These are phyloP conservation scores for Pezicula radicicola DNA, from an alignment of 2,329 filamentous ascomycete species.

Conservation along the genomic window DNA sequence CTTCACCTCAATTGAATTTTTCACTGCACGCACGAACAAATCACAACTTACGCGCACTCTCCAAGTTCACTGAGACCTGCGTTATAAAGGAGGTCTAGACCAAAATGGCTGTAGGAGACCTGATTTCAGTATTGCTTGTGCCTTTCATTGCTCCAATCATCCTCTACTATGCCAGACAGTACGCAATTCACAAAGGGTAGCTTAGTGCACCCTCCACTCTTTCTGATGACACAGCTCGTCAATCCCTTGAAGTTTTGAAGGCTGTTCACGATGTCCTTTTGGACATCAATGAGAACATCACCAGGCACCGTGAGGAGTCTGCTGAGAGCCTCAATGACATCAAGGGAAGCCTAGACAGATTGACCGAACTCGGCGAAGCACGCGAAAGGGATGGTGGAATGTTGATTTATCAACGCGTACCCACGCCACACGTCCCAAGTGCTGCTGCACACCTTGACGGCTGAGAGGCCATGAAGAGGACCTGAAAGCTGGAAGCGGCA, in stretches of 20 bases:
- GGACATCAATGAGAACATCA: neutral
- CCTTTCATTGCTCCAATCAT: neutral
- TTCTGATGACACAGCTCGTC: neutral
- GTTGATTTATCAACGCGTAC: slow-evolving; percentile 7
- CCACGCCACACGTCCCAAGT: neutral
- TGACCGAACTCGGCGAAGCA: slow-evolving; percentile 2
- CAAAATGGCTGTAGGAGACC: too few species aligned
- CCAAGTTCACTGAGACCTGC: too few species aligned
- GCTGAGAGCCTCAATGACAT: slow-evolving; percentile 1
- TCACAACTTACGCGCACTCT: too few species aligned
- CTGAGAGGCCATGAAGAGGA: neutral
- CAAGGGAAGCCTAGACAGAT: slow-evolving; percentile 3
- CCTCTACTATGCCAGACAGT: neutral
- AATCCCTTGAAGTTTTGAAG: neutral
- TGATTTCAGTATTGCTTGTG: neutral
- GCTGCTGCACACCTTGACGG: neutral
- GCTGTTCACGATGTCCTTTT: neutral
- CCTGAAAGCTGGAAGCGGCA: neutral
- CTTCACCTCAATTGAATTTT: too few species aligned
- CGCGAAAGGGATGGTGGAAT: slow-evolving; percentile 6
- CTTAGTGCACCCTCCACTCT: neutral
- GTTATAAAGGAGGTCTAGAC: too few species aligned
- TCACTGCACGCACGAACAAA: too few species aligned
- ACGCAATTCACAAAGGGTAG: slow-evolving; percentile 1
- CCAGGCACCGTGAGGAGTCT: neutral